These are phyloP conservation scores for Zygosaccharomyces siamensis DNA, from an alignment of 805 yeast genomes.

Conservation along the genomic window DNA sequence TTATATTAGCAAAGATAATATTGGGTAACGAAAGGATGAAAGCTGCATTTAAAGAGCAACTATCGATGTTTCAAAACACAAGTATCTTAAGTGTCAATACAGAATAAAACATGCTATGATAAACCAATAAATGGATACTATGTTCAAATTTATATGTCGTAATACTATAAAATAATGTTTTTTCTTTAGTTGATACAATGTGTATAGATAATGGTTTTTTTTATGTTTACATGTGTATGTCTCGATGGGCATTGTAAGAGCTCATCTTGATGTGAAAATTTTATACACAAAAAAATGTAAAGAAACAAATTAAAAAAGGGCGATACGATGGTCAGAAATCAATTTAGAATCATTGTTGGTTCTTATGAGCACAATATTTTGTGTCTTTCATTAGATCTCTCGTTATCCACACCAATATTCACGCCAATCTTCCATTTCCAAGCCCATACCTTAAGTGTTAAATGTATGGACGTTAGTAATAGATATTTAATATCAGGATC, in stretches of 20 bases:
- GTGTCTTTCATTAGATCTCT: conserved; percentile 72
- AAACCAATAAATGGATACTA: neutral
- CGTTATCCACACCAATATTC: conserved; percentile 54
- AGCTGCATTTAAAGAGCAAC: conserved; percentile 37
- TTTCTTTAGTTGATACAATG: neutral
- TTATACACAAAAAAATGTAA: neutral
- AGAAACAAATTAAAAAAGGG: neutral
- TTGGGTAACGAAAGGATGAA: conserved; percentile 50
- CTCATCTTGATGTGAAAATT: conserved; percentile 6
- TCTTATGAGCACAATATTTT: conserved; percentile 91
- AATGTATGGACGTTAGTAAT: conserved; percentile 75
- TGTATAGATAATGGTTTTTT: neutral
- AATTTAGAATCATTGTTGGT: conserved; percentile 83
- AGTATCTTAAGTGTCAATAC: conserved; percentile 11
- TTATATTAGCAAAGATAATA: conserved; percentile 44
- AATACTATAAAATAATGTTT: neutral
- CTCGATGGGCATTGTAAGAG: neutral
- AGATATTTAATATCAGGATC: conserved; percentile 90
- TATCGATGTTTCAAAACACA: conserved; percentile 28
- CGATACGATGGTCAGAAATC: conserved; percentile 27
- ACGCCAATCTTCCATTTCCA: conserved; percentile 94
- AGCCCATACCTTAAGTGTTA: conserved; percentile 86
- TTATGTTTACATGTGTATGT: neutral
- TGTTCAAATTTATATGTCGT: neutral
- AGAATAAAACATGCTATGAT: neutral